Base-by-base conservation (phyloP, 2,329 filamentous ascomycete genomes). In the Aspergillus fischeri region DNA sequence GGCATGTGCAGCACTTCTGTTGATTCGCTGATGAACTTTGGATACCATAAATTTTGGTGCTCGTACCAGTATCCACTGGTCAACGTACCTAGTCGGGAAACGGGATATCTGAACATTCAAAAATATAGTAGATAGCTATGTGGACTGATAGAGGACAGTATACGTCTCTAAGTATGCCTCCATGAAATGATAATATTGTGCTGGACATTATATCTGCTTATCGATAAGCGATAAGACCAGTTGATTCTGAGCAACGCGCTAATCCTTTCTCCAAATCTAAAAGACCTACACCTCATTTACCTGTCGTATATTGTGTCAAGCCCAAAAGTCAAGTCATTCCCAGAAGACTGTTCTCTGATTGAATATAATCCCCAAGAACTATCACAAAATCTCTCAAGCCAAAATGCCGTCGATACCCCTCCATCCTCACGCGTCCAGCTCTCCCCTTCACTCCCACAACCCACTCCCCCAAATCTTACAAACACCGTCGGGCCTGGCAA, bases 401-500 rank as follows among this genome's bases (percentile, higher is more conserved):
- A 52, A 32, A 44, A 78, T 80, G 77, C 77, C 77, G 14, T 70
- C 77, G 35, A 69, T 80, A 49, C 65, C 69, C 24, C 68, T 80
- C 24, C 70, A 76, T 50, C 66, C 69, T 29, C 65, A 59, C 27
- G 52, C 67, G 47, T 61, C 64, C 29, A 29, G 48, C 41, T 58
- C 50, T 24, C 14, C 60, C 49, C 51, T 47, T 11, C 42, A 64
- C 21, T 32, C 48, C 17, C 56, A 60, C 58, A 85, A 83, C 65
- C 86, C 90, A 3, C 83, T 97, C 4, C 94, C 94, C 1, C 74
- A 83, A n/a, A 81, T 96, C 60, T 84, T 97, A 17, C 90, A 92
- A 66, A 97, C 93, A 0, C 94, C 94, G 0, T 87, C 89, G 0
- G 94, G 94, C 52, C 84, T 97, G 44, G 93, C 93, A 20, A 81